These are phyloP conservation scores for Dionaea muscipula DNA, from an alignment of 179 eudicot genomes.

Conservation along the genomic window DNA sequence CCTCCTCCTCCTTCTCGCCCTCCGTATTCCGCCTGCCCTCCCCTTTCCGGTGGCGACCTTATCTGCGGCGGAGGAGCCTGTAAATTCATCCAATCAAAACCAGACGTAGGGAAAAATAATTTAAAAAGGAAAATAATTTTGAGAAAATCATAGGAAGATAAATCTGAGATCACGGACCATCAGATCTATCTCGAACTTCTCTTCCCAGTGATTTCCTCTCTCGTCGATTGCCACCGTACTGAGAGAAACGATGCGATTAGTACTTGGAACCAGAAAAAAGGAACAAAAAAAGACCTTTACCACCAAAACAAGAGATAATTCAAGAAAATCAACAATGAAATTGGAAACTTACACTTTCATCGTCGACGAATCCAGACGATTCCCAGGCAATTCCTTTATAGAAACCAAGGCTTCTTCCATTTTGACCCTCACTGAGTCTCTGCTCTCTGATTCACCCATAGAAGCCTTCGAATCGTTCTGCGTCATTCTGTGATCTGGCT, in stretches of 20 bases:
- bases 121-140: neutral
- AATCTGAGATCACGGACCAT: slow-evolving; percentile 44
- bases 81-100: slow-evolving; percentile 6
- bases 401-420: slow-evolving; percentile 41
- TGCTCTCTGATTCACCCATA: slow-evolving; percentile 24
- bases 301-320: neutral
- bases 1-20: slow-evolving; percentile 10
- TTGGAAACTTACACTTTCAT: slow-evolving; percentile 43
- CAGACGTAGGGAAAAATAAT: neutral
- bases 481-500: slow-evolving; percentile 5
- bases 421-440: slow-evolving; percentile 32
- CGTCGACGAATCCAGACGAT: slow-evolving; percentile 32
- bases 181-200: slow-evolving; percentile 82
- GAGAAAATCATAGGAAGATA: neutral
- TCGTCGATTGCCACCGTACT: slow-evolving; percentile 22
- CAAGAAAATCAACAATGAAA: neutral
- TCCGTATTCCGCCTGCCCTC: slow-evolving; percentile 19
- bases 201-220: slow-evolving; percentile 43
- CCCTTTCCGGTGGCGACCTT: slow-evolving; percentile 65
- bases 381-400: slow-evolving; percentile 37
- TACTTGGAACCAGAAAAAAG: too few relatives aligned
- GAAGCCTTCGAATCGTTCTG: slow-evolving; percentile 11
- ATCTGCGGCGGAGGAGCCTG: slow-evolving; percentile 79
- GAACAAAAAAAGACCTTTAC: neutral
- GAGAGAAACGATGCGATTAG: slow-evolving; percentile 14